phyloP scores from a whole-genome alignment of 768 basidiomycete genomes.

The Rhodosporidiobolus sp. region DNA sequence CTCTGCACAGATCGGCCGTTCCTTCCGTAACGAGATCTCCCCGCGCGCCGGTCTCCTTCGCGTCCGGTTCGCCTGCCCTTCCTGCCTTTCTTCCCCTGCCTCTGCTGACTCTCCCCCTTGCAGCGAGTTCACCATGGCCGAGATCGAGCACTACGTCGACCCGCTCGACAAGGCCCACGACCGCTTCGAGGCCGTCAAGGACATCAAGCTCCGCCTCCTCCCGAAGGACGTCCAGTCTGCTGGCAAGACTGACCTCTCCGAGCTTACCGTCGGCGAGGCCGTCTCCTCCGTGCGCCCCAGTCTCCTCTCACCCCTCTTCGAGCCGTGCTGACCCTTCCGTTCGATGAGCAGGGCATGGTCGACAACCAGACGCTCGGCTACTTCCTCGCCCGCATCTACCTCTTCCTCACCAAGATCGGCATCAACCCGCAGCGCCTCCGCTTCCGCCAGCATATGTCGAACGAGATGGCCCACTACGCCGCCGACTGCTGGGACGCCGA shows the following conservation, averaged over 20 bases:
- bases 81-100: too few relatives aligned
- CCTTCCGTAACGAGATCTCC: conserved; percentile 97
- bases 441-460: conserved; percentile 96
- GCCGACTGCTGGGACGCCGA: conserved; percentile 99
- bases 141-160: conserved; percentile 98
- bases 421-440: conserved; percentile 76
- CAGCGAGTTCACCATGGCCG: conserved; percentile 95
- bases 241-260: conserved; percentile 63
- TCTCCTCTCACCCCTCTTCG: neutral
- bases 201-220: conserved; percentile 70
- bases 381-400: conserved; percentile 87
- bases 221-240: conserved; percentile 76
- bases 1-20: conserved; percentile 90
- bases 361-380: conserved; percentile 98
- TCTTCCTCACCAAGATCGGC: conserved; percentile 85
- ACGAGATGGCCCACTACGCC: conserved; percentile 99
- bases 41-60: conserved; percentile 93
- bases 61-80: conserved; percentile 58
- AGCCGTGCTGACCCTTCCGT: neutral
- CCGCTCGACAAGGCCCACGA: conserved; percentile 83
- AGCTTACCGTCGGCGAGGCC: conserved; percentile 81
- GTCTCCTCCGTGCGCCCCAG: conserved; percentile 62
- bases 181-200: conserved; percentile 74
- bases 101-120: neutral
- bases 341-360: conserved; percentile 60